Evolutionary conservation across 257 asterid species (phyloP).

Genomic region (Lycium barbarum): DNA sequence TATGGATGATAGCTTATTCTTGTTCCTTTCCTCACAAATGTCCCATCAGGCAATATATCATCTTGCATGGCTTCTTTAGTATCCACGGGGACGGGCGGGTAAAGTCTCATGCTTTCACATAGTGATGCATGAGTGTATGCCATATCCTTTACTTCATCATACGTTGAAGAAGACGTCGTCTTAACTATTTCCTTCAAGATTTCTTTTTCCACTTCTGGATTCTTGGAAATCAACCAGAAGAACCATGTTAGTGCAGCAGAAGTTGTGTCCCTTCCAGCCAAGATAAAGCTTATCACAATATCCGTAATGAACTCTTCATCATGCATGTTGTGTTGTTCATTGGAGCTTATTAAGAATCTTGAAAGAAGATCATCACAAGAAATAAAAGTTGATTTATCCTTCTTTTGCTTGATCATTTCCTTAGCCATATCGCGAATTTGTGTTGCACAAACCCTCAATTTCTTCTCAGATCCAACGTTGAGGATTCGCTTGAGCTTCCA

Average conservation of each 20-base stretch:
- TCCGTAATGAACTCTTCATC: constrained; percentile 19
- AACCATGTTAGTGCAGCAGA: constrained; percentile 40
- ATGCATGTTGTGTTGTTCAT: background rate
- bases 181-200: constrained; percentile 1
- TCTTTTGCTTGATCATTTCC: constrained; percentile 25
- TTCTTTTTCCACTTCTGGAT: constrained; percentile 31
- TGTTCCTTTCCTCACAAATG: background rate
- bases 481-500: background rate
- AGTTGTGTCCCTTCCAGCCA: constrained; percentile 27
- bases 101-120: constrained; percentile 36
- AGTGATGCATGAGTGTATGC: constrained; percentile 32
- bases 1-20: constrained; percentile 30
- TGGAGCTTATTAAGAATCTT: constrained; percentile 24
- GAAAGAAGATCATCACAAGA: constrained; percentile 29
- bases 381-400: background rate
- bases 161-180: background rate
- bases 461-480: background rate
- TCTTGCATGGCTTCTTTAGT: constrained; percentile 18
- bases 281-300: constrained; percentile 33
- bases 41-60: constrained; percentile 35
- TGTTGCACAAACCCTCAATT: background rate
- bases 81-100: constrained; percentile 31
- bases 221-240: constrained; percentile 25
- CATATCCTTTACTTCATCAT: constrained; percentile 30
- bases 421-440: constrained; percentile 34